phyloP scores from a whole-genome alignment of 2,329 filamentous ascomycete species.

The Spiromastix sp. region DNA sequence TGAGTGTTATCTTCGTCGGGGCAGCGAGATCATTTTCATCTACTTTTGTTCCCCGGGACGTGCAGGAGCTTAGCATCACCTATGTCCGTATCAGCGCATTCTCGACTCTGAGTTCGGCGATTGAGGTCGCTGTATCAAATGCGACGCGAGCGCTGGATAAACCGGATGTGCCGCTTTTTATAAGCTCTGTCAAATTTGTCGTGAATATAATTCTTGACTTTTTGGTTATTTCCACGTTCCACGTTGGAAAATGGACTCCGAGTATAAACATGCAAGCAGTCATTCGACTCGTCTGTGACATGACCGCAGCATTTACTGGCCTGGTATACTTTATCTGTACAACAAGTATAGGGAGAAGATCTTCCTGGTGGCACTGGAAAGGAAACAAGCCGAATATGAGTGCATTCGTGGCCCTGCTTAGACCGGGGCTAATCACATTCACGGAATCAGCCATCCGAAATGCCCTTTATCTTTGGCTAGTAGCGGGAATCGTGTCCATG shows the following conservation, averaged over 20 bases:
- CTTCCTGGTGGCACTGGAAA: conserved; percentile 10
- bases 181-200: conserved; percentile 52
- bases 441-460: conserved; percentile 58
- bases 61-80: conserved; percentile 45
- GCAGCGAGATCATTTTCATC: conserved; percentile 46
- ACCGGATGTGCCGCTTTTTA: conserved; percentile 58
- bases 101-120: conserved; percentile 48
- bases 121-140: conserved; percentile 53
- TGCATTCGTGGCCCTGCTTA: conserved; percentile 41
- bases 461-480: conserved; percentile 59
- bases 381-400: conserved; percentile 28
- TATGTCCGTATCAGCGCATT: conserved; percentile 59
- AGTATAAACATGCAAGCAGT: conserved; percentile 55
- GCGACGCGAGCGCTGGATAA: conserved; percentile 56
- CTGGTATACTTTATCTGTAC: conserved; percentile 50
- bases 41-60: conserved; percentile 53
- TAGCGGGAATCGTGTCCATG: conserved; percentile 53
- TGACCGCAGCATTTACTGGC: conserved; percentile 45
- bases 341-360: conserved; percentile 19
- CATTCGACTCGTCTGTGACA: conserved; percentile 52
- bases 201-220: conserved; percentile 60
- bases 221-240: conserved; percentile 55
- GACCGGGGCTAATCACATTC: conserved; percentile 51
- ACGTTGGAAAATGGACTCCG: conserved; percentile 44
- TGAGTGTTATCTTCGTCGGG: conserved; percentile 49